Percentiles rank a stretch among this genome's conserved stretches.
Evolutionary conservation across 1,139 yeast species (phyloP).

Genomic region (Oligophagozyma castellii): DNA sequence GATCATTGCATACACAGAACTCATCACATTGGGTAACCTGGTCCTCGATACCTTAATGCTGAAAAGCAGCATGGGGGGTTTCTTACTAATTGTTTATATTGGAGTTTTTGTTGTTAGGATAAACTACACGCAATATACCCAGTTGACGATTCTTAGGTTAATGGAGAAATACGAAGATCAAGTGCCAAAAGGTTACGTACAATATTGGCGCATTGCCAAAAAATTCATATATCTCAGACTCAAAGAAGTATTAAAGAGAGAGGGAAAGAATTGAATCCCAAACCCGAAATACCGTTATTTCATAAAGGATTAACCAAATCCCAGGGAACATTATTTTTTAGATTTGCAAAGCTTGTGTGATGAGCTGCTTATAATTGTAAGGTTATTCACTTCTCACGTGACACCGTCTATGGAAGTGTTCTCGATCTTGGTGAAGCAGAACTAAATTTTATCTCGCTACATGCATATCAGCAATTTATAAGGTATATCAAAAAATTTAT

Average conservation of each 20-base stretch:
- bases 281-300: too few relatives aligned
- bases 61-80: constrained; percentile 56
- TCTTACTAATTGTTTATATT: constrained; percentile 41
- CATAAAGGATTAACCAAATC: too few relatives aligned
- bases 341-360: too few relatives aligned
- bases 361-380: too few relatives aligned
- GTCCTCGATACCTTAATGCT: constrained; percentile 43
- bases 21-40: constrained; percentile 39
- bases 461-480: too few relatives aligned
- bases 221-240: constrained; percentile 19
- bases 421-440: too few relatives aligned
- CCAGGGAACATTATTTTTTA: too few relatives aligned
- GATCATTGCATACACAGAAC: constrained; percentile 47
- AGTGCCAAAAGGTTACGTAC: constrained; percentile 22
- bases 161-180: constrained; percentile 20
- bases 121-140: constrained; percentile 28
- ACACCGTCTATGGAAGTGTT: too few relatives aligned
- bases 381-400: too few relatives aligned
- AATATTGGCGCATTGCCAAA: constrained; percentile 23
- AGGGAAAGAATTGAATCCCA: too few relatives aligned
- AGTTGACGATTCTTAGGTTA: constrained; percentile 21
- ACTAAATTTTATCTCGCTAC: too few relatives aligned
- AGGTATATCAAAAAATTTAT: too few relatives aligned
- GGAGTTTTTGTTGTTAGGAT: constrained; percentile 60
- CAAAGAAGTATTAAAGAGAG: constrained; percentile 11